Evolutionary conservation across 2,329 filamentous ascomycete genomes (phyloP).

Genomic region (Ampelomyces quisqualis): DNA sequence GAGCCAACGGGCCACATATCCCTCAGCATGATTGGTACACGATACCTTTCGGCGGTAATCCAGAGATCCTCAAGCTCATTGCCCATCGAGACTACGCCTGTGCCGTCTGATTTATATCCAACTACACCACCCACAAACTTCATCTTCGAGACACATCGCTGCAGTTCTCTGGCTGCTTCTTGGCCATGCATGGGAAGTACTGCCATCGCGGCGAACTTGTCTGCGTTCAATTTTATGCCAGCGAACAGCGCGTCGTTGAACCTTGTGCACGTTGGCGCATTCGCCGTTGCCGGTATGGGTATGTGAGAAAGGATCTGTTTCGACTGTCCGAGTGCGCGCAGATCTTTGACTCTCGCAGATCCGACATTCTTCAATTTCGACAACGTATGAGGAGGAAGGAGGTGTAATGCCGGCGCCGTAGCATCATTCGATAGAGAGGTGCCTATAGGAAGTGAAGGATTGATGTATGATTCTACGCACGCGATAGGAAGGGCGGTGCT

Average conservation of each 20-base stretch:
- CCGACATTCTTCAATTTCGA: conserved; percentile 29
- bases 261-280: conserved; percentile 19
- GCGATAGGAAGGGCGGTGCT: conserved; percentile 21
- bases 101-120: conserved; percentile 40
- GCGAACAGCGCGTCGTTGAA: conserved; percentile 29
- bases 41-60: conserved; percentile 41
- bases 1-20: conserved; percentile 19
- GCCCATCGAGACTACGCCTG: conserved; percentile 48
- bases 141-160: conserved; percentile 46
- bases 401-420: conserved; percentile 15
- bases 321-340: conserved; percentile 22
- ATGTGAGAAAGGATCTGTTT: conserved; percentile 33
- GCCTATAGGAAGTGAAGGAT: conserved; percentile 11
- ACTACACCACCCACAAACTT: conserved; percentile 53
- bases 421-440: conserved; percentile 7
- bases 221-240: conserved; percentile 25
- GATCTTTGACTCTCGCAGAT: conserved; percentile 25
- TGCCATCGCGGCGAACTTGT: conserved; percentile 48
- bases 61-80: conserved; percentile 49
- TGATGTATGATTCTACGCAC: conserved; percentile 31
- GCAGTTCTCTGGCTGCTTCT: conserved; percentile 41
- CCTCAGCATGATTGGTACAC: conserved; percentile 41
- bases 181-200: conserved; percentile 42
- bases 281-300: conserved; percentile 15
- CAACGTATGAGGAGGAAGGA: conserved; percentile 18